Evolutionary conservation across 2,329 filamentous ascomycete species (phyloP).

Genomic region (Aureobasidium sp.): DNA sequence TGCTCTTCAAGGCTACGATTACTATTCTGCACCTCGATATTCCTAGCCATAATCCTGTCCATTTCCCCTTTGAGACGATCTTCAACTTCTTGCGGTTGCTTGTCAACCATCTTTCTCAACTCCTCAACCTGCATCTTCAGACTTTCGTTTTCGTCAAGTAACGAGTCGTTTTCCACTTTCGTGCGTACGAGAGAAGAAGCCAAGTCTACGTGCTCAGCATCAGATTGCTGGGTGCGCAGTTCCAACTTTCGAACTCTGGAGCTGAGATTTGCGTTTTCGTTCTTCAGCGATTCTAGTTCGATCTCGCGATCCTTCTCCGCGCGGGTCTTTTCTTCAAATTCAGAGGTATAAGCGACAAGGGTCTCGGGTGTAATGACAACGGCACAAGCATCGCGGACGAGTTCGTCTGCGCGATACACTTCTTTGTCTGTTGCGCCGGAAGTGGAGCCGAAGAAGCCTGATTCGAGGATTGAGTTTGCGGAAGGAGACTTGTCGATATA

Average conservation of each 20-base stretch:
- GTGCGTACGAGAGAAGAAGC: conserved; percentile 85
- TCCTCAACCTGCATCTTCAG: conserved; percentile 78
- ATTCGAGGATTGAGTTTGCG: conserved; percentile 86
- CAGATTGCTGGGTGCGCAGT: conserved; percentile 77
- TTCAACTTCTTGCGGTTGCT: conserved; percentile 83
- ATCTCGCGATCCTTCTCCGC: conserved; percentile 71
- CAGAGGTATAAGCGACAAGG: conserved; percentile 68
- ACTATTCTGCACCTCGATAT: conserved; percentile 88
- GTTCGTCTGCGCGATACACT: conserved; percentile 85
- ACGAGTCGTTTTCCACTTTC: conserved; percentile 86
- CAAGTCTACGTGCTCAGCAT: conserved; percentile 81
- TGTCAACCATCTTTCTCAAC: conserved; percentile 77
- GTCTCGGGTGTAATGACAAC: conserved; percentile 77
- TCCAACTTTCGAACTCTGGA: conserved; percentile 73
- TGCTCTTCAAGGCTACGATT: conserved; percentile 84
- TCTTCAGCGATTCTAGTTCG: conserved; percentile 67
- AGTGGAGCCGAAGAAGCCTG: conserved; percentile 83
- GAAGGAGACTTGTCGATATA: conserved; percentile 95
- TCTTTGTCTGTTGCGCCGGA: conserved; percentile 78
- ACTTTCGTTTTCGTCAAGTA: conserved; percentile 83
- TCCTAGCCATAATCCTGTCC: conserved; percentile 84
- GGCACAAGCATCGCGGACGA: conserved; percentile 86
- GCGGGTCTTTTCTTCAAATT: conserved; percentile 91
- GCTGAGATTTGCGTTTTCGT: conserved; percentile 58
- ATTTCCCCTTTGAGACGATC: conserved; percentile 73